Base-by-base conservation (phyloP, 345 rosid species). In the Barbarea vulgaris region DNA sequence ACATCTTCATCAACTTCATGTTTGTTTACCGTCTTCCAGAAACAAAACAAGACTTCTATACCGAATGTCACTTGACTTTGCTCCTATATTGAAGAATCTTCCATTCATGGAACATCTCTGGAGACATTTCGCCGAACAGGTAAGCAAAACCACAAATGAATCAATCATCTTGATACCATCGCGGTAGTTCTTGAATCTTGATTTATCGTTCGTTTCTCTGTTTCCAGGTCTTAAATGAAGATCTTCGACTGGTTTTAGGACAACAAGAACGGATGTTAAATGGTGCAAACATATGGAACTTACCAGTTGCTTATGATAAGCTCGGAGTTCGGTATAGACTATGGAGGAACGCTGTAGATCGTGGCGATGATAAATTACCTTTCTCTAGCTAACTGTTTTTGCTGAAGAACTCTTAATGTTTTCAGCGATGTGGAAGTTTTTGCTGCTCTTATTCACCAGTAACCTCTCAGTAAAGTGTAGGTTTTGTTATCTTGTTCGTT, bases 51-150 rank as follows among this genome's bases (percentile, higher is more conserved):
- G 97, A 77, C 81, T 91, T 31, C 42, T 95, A 28, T 95, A 95
- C 78, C 83, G 99, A 73, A 91, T 95, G 97, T 91, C 99, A 3
- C 85, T 94, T 21, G 98, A 94, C 87, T 94, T 94, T 61, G 98
- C 98, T 67, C 90, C 97, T 11, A 44, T 91, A 13, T 84, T 95
- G 61, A 92, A 90, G 84, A 87, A 85, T 39, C 36, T 92, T 75
- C 99, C 99, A 54, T 87, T 95, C 77, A 87, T 95, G 91, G 85
- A 87, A 37, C 70, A 90, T 77, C 71, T 92, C 33, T 95, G 99
- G 99, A 87, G 88, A 81, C 85, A 92, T 83, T 95, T 90, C 28
- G 99, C 99, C 2, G 88, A 95, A 64, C 97, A 92, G 97, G 99
- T 92, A 83, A 25, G 4, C 12, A 15, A 24, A 77, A 9, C 8